phyloP scores from a whole-genome alignment of 225 moss, liverwort and hornwort species.

The Antitrichia curtipendula region DNA sequence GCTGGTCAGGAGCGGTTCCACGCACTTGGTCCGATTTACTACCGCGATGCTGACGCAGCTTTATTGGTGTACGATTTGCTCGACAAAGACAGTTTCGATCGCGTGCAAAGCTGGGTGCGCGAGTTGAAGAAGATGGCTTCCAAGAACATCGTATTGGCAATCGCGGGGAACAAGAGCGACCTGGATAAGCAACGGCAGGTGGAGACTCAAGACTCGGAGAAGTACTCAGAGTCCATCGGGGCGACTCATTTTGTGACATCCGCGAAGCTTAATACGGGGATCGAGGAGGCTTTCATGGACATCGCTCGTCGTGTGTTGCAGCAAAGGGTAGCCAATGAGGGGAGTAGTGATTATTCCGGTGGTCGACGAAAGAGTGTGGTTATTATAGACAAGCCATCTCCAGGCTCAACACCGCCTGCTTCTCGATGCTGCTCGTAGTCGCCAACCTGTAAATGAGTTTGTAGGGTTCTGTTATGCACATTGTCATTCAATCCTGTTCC shows the following conservation, averaged over 20 bases:
- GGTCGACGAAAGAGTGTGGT: slow-evolving; percentile 65
- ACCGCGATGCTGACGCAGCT: slow-evolving; percentile 93
- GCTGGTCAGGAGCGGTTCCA: slow-evolving; percentile 99
- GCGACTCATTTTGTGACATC: slow-evolving; percentile 86
- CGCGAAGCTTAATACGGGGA: slow-evolving; percentile 76
- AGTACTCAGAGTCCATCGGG: slow-evolving; percentile 84
- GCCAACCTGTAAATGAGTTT: neutral
- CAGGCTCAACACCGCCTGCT: slow-evolving; percentile 43
- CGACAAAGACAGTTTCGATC: slow-evolving; percentile 89
- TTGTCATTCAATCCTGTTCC: neutral
- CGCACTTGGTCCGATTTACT: slow-evolving; percentile 93
- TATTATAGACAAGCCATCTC: slow-evolving; percentile 55
- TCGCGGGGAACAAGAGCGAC: slow-evolving; percentile 92
- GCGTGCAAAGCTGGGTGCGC: slow-evolving; percentile 93
- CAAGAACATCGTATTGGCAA: slow-evolving; percentile 79
- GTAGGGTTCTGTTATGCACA: neutral
- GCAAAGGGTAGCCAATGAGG: slow-evolving; percentile 25
- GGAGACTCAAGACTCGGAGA: slow-evolving; percentile 66
- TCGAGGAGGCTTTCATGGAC: slow-evolving; percentile 73
- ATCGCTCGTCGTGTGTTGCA: slow-evolving; percentile 58
- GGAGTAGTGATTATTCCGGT: slow-evolving; percentile 6
- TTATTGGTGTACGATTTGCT: slow-evolving; percentile 83
- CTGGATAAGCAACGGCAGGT: slow-evolving; percentile 80
- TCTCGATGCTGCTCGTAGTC: slow-evolving; percentile 75
- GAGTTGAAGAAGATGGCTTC: slow-evolving; percentile 93